These are phyloP conservation scores for Musa troglodytarum DNA, from an alignment of 176 grass and related monocot genomes.

Conservation along the genomic window DNA sequence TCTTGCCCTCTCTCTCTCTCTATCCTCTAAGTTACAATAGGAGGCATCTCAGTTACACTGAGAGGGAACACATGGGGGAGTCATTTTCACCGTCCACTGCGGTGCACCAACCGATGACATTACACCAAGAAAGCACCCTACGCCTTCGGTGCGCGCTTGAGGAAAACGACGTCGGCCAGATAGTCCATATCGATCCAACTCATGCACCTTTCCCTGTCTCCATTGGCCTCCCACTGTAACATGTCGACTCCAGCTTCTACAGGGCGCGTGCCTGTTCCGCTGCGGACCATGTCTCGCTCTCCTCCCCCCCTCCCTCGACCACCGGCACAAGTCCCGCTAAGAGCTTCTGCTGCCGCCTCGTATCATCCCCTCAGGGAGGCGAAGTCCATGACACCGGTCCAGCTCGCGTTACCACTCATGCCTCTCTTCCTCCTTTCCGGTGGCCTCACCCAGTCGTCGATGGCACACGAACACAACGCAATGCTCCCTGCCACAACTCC, in stretches of 20 bases:
- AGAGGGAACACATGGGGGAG: not conserved
- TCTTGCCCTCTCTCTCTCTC: not conserved
- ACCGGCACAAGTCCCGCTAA: too few relatives aligned
- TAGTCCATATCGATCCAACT: conserved; percentile 12
- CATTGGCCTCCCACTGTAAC: not conserved
- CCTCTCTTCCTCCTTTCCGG: too few relatives aligned
- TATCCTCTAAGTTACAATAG: not conserved
- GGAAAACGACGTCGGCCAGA: conserved; percentile 11
- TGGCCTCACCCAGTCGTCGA: too few relatives aligned
- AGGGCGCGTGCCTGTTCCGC: not conserved
- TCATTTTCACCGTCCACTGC: not conserved
- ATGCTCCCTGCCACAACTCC: too few relatives aligned
- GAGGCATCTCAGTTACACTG: not conserved
- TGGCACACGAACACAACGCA: too few relatives aligned
- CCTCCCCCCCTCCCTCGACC: not conserved
- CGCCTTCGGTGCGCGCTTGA: not conserved
- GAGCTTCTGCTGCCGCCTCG: too few relatives aligned
- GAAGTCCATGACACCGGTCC: too few relatives aligned
- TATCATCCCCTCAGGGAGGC: too few relatives aligned
- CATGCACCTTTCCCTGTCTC: not conserved
- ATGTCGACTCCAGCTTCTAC: not conserved
- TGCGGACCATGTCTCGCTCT: not conserved
- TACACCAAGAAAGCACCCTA: not conserved
- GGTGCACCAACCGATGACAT: not conserved
- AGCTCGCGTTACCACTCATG: too few relatives aligned